Base-by-base conservation (phyloP, 2,329 filamentous ascomycete species). In the Dissoconium aciculare region DNA sequence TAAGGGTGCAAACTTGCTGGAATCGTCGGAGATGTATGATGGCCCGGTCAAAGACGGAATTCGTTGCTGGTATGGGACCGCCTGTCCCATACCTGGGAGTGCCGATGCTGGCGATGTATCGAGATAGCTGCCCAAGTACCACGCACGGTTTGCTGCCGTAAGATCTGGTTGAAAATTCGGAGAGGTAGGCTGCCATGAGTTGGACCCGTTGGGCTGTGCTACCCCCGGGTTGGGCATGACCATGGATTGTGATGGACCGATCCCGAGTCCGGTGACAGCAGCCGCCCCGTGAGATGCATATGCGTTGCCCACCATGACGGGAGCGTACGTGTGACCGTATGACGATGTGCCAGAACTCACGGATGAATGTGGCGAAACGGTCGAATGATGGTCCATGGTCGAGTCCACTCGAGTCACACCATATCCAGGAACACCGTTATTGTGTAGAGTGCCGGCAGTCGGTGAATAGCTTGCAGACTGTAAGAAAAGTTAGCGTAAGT, bases 391-490 rank as follows among this genome's bases (percentile, higher is more conserved):
- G 29, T 68, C 63, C 24, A 60, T 55, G 35, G 60, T 55, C 26
- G 60, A 56, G 37, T 67, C n/a, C n/a, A n/a, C n/a, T n/a, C n/a
- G n/a, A n/a, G n/a, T n/a, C n/a, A n/a, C n/a, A n/a, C n/a, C n/a
- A n/a, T n/a, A n/a, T n/a, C n/a, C n/a, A n/a, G n/a, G n/a, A n/a
- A n/a, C n/a, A n/a, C 36, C 39, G 32, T 45, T 38, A 19, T 42
- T 38, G 27, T 57, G 59, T 36, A 64, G 52, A 24, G 56, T 51
- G 26, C 59, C 57, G 33, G 72, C 71, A 12, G 71, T 76, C 23
- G 73, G 76, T n/a, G 72, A 71, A 50, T 76, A 77, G 52, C 70
- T 76, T 35, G 72, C 73, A 44, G 72, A 75, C 71, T 75, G 45
- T 37, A 45, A 49, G 34, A 37, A 51, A 57, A 53, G 49, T 43